These are phyloP conservation scores for Zygosaccharomyces bisporus DNA, from an alignment of 805 yeast species.

Conservation along the genomic window DNA sequence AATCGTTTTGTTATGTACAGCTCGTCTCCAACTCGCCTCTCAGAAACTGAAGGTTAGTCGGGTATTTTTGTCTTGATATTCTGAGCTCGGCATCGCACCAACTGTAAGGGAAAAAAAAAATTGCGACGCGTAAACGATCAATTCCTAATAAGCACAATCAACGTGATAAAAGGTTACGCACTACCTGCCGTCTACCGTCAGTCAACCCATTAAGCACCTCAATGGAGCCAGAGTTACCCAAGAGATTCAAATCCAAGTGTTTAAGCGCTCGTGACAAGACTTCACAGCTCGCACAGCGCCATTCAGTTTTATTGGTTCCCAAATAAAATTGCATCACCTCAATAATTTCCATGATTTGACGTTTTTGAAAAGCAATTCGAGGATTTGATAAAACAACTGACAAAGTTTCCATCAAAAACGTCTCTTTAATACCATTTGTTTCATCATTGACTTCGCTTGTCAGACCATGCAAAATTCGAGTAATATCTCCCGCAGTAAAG, in stretches of 20 bases:
- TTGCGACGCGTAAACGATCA: constrained; percentile 2
- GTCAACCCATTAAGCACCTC: neutral
- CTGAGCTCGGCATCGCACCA: neutral
- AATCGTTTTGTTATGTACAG: too few species aligned
- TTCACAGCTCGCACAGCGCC: constrained; percentile 23
- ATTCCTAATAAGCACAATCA: constrained; percentile 1
- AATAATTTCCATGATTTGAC: constrained; percentile 25
- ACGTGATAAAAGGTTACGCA: neutral
- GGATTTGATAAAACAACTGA: constrained; percentile 9
- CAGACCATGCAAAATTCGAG: constrained; percentile 19
- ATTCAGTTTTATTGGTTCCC: constrained; percentile 16
- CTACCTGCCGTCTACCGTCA: constrained; percentile 1
- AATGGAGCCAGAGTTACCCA: neutral
- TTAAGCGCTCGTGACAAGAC: constrained; percentile 15
- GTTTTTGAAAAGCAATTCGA: constrained; percentile 10
- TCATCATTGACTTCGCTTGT: constrained; percentile 15
- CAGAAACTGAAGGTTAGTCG: too few species aligned
- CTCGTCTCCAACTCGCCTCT: too few species aligned
- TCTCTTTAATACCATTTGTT: constrained; percentile 13
- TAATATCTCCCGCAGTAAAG: constrained; percentile 18
- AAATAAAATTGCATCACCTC: constrained; percentile 23
- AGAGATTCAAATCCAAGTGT: neutral
- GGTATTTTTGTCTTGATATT: too few species aligned
- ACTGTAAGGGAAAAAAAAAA: neutral
- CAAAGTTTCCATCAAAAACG: constrained; percentile 23